Conservation (phyloP, 83 land plant genomes). For the Larix sibirica region DNA sequence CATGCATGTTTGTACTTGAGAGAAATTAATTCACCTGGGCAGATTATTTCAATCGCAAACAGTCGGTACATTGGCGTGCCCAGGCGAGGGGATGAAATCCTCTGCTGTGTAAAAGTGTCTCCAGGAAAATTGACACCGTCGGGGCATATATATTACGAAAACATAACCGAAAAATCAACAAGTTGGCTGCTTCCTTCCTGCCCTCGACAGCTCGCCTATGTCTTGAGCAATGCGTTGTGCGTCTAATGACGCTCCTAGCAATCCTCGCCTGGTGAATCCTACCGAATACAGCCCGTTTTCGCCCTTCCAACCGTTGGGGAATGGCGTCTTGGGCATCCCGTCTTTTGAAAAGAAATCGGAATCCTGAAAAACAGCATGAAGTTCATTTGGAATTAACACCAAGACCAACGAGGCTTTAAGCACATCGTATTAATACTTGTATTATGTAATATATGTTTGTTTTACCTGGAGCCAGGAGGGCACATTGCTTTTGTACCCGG, state of each 20-base stretch:
- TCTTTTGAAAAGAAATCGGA: conserved; percentile 29
- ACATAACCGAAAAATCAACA: too few species aligned
- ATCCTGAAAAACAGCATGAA: conserved; percentile 10
- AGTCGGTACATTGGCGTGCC: too few species aligned
- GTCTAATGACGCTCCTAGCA: conserved; percentile 34
- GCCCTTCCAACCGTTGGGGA: conserved; percentile 53
- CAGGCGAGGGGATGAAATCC: too few species aligned
- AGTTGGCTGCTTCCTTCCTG: conserved; percentile 17
- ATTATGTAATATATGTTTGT: background rate
- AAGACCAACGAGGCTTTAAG: too few species aligned
- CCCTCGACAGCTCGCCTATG: conserved; percentile 33
- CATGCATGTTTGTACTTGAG: too few species aligned
- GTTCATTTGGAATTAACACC: background rate
- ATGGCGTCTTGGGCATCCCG: conserved; percentile 35
- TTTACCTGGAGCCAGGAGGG: conserved; percentile 52
- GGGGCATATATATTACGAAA: too few species aligned
- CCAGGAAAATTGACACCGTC: too few species aligned
- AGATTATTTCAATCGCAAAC: too few species aligned
- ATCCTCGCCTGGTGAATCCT: conserved; percentile 40
- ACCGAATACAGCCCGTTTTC: conserved; percentile 42
- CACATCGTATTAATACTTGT: too few species aligned
- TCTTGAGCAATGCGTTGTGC: conserved; percentile 53
- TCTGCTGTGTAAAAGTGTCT: too few species aligned
- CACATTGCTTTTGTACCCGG: conserved; percentile 61
- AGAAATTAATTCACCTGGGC: too few species aligned